Conservation (phyloP, 1,284 basidiomycete genomes). For the Cryptococcus wingfieldii region DNA sequence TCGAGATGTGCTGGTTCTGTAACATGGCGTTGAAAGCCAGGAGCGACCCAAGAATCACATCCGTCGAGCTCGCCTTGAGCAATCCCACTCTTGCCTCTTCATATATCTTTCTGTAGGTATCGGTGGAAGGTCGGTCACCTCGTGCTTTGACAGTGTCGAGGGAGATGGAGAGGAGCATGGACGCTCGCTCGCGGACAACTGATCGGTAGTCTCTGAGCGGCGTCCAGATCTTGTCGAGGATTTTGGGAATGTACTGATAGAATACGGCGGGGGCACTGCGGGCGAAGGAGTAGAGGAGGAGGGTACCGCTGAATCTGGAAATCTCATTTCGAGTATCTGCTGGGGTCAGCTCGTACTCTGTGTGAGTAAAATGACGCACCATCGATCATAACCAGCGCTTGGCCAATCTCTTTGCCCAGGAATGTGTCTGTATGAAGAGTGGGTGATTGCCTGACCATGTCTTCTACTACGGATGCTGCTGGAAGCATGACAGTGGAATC, state of each 20-base stretch:
- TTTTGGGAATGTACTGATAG: slow-evolving; percentile 75
- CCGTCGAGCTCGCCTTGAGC: slow-evolving; percentile 68
- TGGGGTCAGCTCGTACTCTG: slow-evolving; percentile 1
- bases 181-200: slow-evolving; percentile 81
- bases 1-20: slow-evolving; percentile 91
- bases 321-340: slow-evolving; percentile 46
- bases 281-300: slow-evolving; percentile 87
- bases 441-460: slow-evolving; percentile 47
- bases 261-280: slow-evolving; percentile 79
- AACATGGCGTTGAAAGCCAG: slow-evolving; percentile 89
- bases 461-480: slow-evolving; percentile 43
- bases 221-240: slow-evolving; percentile 85
- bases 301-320: slow-evolving; percentile 48
- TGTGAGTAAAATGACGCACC: slow-evolving; percentile 18
- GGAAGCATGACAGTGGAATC: slow-evolving; percentile 48
- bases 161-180: slow-evolving; percentile 82
- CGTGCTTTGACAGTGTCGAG: slow-evolving; percentile 70
- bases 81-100: slow-evolving; percentile 85
- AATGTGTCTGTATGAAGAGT: slow-evolving; percentile 45
- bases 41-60: slow-evolving; percentile 83
- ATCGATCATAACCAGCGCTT: slow-evolving; percentile 44
- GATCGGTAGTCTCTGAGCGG: slow-evolving; percentile 74
- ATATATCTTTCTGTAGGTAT: slow-evolving; percentile 70
- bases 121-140: slow-evolving; percentile 45
- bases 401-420: slow-evolving; percentile 47